Evolutionary conservation across 2,329 filamentous ascomycete genomes (phyloP), one percentile per base, ranked within the genome.

Genomic region (Trichoderma sp.): DNA sequence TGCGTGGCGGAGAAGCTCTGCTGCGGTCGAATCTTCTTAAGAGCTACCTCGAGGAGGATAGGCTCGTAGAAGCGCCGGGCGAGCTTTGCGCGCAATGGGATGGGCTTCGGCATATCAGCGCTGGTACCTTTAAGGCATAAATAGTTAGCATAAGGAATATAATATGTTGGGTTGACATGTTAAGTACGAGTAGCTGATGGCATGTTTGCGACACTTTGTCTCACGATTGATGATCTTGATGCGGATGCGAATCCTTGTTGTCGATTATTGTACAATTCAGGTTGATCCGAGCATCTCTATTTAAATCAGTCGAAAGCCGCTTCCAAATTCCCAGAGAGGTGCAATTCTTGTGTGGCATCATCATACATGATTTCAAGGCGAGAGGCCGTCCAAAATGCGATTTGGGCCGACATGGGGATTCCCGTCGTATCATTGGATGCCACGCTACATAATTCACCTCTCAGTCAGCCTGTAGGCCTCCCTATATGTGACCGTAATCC

Each of bases 1-100:
- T 68, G 69, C 9, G 30, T 18, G 11, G 14, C 32, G 1, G 57
- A 39, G 32, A 62, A 66, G 9, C 15, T 18, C 39, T 43, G 4
- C 28, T 14, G n/a, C 1, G 18, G 43, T 0, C 65, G 72, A 30
- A 76, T 76, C 2, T 75, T 72, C 8, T 72, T 70, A 0, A 81
- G 75, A 3, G 77, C 75, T 7, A 76, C 74, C 66, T 74, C 76
- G 15, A 81, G 63, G 4, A 78, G 47, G 18, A 81, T 64, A 1
- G 78, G 76, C 28, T 80, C 79, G 21, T 79, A 80, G 43, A 81
- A 74, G 6, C 77, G 76, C 12, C 77, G 77, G 12, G 75, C 68
- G 32, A 75, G 70, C 47, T 74, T 78, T 1, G 57, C 43, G 15
- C 56, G 74, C 24, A 79, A 60, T 1, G 71, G 39, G 8, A 73